Evolutionary conservation across 306 rosid species (phyloP).

Genomic region (Heteromeles arbutifolia): DNA sequence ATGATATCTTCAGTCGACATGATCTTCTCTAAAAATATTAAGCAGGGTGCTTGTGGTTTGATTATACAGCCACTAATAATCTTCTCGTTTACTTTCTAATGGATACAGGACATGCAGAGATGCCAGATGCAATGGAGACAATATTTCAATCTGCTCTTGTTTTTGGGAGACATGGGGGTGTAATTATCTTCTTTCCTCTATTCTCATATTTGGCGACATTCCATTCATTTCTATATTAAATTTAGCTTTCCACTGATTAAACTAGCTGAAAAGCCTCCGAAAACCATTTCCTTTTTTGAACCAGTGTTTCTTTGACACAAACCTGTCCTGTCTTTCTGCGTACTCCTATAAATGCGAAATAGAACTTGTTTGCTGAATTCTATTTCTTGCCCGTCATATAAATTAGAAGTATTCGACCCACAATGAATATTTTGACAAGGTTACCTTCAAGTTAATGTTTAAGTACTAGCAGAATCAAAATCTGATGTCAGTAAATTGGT

Average conservation of each 20-base stretch:
- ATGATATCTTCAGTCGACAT: neutral
- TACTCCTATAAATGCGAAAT: too few species aligned
- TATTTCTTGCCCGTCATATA: too few species aligned
- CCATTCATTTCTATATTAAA: constrained; percentile 1
- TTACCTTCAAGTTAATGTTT: neutral
- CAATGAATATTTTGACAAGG: too few species aligned
- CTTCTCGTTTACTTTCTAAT: constrained; percentile 7
- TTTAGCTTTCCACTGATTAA: neutral
- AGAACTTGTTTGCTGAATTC: too few species aligned
- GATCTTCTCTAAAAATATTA: neutral
- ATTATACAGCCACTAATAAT: neutral
- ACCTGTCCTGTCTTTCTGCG: too few species aligned
- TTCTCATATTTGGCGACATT: constrained; percentile 12
- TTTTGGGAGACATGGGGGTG: constrained; percentile 88
- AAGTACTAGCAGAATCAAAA: neutral
- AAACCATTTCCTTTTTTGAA: too few species aligned
- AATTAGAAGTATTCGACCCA: too few species aligned
- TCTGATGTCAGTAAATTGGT: neutral
- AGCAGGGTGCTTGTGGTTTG: neutral
- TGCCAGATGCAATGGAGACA: constrained; percentile 99
- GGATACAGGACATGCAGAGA: constrained; percentile 73
- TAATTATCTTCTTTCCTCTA: constrained; percentile 40
- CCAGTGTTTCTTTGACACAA: too few species aligned
- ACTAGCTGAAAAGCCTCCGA: neutral
- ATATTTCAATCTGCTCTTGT: constrained; percentile 91